phyloP scores from a whole-genome alignment of 225 moss, liverwort and hornwort species.

The Anthoceros angustus region DNA sequence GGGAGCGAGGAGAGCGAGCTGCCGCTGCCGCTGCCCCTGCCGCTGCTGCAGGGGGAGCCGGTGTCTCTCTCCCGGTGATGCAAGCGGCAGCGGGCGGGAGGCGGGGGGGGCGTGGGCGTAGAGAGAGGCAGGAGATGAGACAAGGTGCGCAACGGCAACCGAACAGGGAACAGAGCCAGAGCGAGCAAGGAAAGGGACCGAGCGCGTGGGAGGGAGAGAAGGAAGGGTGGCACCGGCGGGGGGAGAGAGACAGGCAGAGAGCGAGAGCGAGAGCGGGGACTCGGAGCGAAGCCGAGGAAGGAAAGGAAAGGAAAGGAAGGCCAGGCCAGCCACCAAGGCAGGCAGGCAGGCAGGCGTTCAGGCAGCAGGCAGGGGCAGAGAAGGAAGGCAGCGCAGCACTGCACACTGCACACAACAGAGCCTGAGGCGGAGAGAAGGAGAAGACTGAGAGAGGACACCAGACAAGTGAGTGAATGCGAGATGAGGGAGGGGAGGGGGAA shows the following conservation, averaged over 20 bases:
- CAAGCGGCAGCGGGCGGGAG: background rate
- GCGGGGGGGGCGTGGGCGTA: background rate
- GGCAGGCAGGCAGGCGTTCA: too few relatives aligned
- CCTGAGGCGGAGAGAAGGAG: background rate
- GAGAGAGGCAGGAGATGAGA: slow-evolving; percentile 5
- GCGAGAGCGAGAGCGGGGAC: too few relatives aligned
- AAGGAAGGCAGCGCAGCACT: too few relatives aligned
- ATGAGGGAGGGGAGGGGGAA: background rate
- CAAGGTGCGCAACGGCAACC: slow-evolving; percentile 6
- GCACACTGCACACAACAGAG: background rate
- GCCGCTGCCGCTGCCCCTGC: background rate
- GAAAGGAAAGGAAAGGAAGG: too few relatives aligned
- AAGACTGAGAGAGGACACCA: background rate
- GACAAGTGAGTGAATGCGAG: background rate
- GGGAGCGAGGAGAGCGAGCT: background rate
- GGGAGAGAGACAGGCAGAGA: too few relatives aligned
- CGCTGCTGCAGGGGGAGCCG: background rate
- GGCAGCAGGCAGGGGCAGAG: too few relatives aligned
- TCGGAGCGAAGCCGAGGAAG: too few relatives aligned
- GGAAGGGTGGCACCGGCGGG: background rate
- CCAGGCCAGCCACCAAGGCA: too few relatives aligned
- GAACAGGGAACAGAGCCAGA: slow-evolving; percentile 1
- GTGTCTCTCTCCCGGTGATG: background rate
- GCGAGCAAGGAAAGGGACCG: slow-evolving; percentile 7
- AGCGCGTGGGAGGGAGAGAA: background rate